Conservation (phyloP, 1,284 basidiomycete species). For the Heterobasidion annosum region DNA sequence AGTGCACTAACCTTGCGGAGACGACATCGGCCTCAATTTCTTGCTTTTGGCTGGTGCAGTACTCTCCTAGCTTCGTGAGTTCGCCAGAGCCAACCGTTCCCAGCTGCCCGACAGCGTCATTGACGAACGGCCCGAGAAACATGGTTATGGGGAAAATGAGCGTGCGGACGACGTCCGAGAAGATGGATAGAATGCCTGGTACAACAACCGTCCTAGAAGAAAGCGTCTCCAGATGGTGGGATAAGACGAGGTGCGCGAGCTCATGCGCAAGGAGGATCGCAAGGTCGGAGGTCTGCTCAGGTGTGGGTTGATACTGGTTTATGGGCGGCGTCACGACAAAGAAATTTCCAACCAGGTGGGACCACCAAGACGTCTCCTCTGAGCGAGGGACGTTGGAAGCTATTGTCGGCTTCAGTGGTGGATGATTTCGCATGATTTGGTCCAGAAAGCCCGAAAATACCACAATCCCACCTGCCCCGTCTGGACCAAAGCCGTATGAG, state of each 20-base stretch:
- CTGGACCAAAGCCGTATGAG: constrained; percentile 85
- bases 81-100: constrained; percentile 71
- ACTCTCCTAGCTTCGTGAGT: constrained; percentile 58
- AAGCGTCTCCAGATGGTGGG: constrained; percentile 84
- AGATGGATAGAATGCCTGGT: constrained; percentile 70
- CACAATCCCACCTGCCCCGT: constrained; percentile 84
- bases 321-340: constrained; percentile 25
- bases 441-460: constrained; percentile 85
- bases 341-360: constrained; percentile 39
- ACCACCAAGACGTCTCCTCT: constrained; percentile 34
- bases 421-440: constrained; percentile 53
- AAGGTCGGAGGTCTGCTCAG: constrained; percentile 74
- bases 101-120: constrained; percentile 79
- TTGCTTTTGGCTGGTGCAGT: constrained; percentile 66
- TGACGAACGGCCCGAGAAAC: constrained; percentile 85
- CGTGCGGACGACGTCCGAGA: constrained; percentile 67
- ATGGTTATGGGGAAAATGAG: constrained; percentile 82
- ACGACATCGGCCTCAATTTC: constrained; percentile 89
- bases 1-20: constrained; percentile 52
- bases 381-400: constrained; percentile 14
- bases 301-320: constrained; percentile 50
- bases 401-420: constrained; percentile 9
- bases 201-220: constrained; percentile 76
- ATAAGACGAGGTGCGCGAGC: constrained; percentile 77
- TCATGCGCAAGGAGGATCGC: constrained; percentile 86